These are phyloP conservation scores for Tricholoma hemisulphureum DNA, from an alignment of 768 basidiomycete species.

Conservation along the genomic window DNA sequence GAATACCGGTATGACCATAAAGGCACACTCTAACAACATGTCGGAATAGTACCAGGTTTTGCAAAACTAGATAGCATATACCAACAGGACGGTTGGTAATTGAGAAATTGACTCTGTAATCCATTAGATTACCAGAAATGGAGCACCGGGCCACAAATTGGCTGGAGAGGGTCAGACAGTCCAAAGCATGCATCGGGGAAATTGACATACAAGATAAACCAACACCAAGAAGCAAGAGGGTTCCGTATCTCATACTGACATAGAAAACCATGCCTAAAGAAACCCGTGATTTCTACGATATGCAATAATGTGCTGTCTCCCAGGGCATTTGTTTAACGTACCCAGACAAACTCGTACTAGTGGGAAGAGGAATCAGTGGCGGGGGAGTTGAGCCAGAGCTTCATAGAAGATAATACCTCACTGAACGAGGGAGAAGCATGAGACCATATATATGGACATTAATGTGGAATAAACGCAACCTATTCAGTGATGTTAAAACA, in stretches of 20 bases:
- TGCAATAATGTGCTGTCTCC: neutral
- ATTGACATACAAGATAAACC: neutral
- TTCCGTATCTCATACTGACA: neutral
- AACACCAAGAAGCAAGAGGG: neutral
- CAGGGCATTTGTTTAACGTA: neutral
- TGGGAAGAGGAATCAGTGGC: neutral
- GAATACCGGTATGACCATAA: neutral
- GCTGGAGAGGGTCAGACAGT: neutral
- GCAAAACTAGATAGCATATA: neutral
- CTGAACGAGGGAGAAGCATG: neutral
- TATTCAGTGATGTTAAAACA: neutral
- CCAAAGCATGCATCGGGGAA: neutral
- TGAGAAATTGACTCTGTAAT: neutral
- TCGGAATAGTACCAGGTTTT: neutral
- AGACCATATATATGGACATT: neutral
- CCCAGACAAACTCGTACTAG: neutral
- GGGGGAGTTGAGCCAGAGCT: neutral
- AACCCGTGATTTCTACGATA: neutral
- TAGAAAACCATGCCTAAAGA: neutral
- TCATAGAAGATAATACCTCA: neutral
- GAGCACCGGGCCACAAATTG: neutral
- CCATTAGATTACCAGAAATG: neutral
- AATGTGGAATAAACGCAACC: neutral
- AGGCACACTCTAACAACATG: neutral
- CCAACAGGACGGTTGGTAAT: neutral